phyloP scores from a whole-genome alignment of 129 eudicot species.

The Apium graveolens region DNA sequence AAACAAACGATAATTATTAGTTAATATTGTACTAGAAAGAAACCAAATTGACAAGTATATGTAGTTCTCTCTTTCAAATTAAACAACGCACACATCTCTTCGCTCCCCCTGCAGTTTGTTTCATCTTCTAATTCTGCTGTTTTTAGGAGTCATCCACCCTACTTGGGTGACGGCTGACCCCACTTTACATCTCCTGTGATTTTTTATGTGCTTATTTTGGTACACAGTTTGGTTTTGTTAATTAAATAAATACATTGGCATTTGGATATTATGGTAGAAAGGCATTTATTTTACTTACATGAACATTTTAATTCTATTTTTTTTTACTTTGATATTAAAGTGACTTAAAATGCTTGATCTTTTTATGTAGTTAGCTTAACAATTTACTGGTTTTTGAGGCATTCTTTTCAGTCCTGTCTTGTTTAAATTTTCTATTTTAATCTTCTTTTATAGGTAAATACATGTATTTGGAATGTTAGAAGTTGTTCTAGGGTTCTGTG shows the following conservation, averaged over 20 bases:
- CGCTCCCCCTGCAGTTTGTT: constrained; percentile 6
- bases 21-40: too few species aligned
- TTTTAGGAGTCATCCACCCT: constrained; percentile 32
- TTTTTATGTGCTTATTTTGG: constrained; percentile 7
- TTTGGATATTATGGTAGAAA: too few species aligned
- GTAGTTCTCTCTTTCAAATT: neutral
- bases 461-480: constrained; percentile 15
- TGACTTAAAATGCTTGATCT: neutral
- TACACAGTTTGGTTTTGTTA: neutral
- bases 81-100: neutral
- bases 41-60: too few species aligned
- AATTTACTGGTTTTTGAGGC: neutral
- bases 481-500: neutral
- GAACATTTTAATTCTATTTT: neutral
- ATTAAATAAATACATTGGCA: too few species aligned
- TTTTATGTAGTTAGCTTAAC: constrained; percentile 15
- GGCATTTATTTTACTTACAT: neutral
- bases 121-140: neutral
- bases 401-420: constrained; percentile 21
- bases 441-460: neutral
- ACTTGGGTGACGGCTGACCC: constrained; percentile 9
- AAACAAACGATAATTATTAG: neutral
- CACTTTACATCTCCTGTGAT: constrained; percentile 25
- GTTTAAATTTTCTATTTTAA: constrained; percentile 8
- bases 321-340: neutral